Conservation (phyloP, 2,329 filamentous ascomycete species). For the Alternaria alternata region DNA sequence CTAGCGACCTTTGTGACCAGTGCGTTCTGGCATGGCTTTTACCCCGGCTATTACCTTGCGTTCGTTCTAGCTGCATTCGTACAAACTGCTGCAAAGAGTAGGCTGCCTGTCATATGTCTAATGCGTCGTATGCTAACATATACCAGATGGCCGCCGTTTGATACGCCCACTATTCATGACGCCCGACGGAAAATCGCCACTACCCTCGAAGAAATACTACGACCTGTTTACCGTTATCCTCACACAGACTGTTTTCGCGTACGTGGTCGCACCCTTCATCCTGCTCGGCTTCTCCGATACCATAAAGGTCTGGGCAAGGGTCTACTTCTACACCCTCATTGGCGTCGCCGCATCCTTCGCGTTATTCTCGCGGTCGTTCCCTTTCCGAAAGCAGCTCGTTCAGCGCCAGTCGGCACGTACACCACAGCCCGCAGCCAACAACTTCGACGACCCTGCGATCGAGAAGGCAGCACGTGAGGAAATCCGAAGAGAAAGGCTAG, state of each 20-base stretch:
- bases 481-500: conserved; percentile 48
- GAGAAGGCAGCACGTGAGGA: conserved; percentile 47
- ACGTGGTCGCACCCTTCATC: conserved; percentile 84
- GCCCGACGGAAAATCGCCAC: conserved; percentile 66
- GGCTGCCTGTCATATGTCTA: conserved; percentile 47
- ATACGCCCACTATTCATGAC: conserved; percentile 93
- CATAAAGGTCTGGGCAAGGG: conserved; percentile 78
- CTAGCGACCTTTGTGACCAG: conserved; percentile 94
- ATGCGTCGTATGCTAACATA: neutral
- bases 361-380: conserved; percentile 83
- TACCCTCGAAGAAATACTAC: conserved; percentile 81
- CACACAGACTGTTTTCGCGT: conserved; percentile 85
- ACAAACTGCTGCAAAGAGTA: conserved; percentile 94
- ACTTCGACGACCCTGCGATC: conserved; percentile 37
- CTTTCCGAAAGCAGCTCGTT: conserved; percentile 58
- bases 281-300: conserved; percentile 77
- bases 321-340: conserved; percentile 87
- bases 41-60: conserved; percentile 91
- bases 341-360: conserved; percentile 70
- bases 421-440: conserved; percentile 24
- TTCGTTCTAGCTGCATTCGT: conserved; percentile 91
- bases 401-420: conserved; percentile 40
- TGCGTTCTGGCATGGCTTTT: conserved; percentile 98
- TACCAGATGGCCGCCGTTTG: conserved; percentile 82
- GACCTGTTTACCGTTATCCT: conserved; percentile 77